Base-by-base conservation (phyloP, 192 early-diverging fungal species). In the Entomortierella beljakovae region DNA sequence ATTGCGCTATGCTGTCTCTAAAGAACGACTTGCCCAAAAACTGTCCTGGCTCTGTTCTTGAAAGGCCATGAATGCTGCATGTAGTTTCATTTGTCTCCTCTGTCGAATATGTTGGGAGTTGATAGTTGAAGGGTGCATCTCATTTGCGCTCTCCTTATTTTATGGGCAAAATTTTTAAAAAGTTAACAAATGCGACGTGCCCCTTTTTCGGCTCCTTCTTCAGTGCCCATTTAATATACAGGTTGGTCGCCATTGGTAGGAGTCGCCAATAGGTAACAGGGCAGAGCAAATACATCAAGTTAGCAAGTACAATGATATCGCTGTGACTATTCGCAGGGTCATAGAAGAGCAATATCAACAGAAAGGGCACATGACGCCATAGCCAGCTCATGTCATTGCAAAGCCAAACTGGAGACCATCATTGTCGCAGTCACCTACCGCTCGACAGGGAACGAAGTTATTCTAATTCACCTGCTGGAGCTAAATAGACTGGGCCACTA, bases 141-240 rank as follows among this genome's bases (percentile, higher is more conserved):
- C 53, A 20, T 55, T 1, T 22, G 65, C 31, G 34, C 55, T 57
- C 31, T 58, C 43, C 25, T 57, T 57, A 55, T 43, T 55, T 2
- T 53, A 50, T 9, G 56, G 35, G 29, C 43, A 25, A 16, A 58
- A 68, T 50, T 46, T 68, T 68, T 23, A 69, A 56, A 52, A 60
- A 69, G 46, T 59, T 60, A 32, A 18, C 37, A 26, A 60, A 40
- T 1, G 67, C 37, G 49, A 60, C 57, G 38, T 69, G 67, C 18
- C 60, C 57, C 43, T 69, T 69, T 6, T 52, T 38, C 22, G 34
- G 57, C 33, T 69, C 56, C 55, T 59, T 59, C 0, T 59, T 25
- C 20, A 59, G 42, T 33, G 56, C n/a, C 64, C 54, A 46, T 7
- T 25, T 40, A 5, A 57, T 26, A 57, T 67, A 22, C 13, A 4